phyloP scores from a whole-genome alignment of 2,329 filamentous ascomycete genomes.

The Lasiodiplodia citricola region DNA sequence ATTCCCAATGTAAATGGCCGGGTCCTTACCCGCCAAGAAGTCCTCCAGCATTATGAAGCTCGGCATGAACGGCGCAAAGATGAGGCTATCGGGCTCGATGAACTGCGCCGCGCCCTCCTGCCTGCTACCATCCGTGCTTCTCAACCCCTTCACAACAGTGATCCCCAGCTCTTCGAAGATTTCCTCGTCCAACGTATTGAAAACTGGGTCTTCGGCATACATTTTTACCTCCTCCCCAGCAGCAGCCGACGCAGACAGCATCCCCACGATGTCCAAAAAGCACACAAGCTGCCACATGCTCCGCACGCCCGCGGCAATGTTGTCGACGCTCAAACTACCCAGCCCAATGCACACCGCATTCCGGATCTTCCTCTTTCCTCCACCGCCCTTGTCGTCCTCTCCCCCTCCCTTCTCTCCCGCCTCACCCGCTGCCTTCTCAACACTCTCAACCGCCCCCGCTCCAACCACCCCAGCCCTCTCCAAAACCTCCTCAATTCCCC shows the following conservation, averaged over 20 bases:
- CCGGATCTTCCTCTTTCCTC: constrained; percentile 26
- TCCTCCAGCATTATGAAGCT: constrained; percentile 41
- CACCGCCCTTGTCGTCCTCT: background rate
- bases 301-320: constrained; percentile 18
- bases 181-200: constrained; percentile 38
- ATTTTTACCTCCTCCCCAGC: constrained; percentile 19
- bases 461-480: background rate
- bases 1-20: constrained; percentile 43
- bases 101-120: constrained; percentile 24
- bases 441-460: background rate
- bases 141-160: constrained; percentile 24
- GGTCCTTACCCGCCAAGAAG: constrained; percentile 39
- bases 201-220: constrained; percentile 44
- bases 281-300: constrained; percentile 45
- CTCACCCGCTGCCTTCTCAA: background rate
- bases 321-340: constrained; percentile 24
- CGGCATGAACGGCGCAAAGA: constrained; percentile 46
- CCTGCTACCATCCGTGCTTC: constrained; percentile 29
- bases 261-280: constrained; percentile 36
- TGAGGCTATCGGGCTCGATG: constrained; percentile 35
- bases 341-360: constrained; percentile 42
- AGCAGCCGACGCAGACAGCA: constrained; percentile 25
- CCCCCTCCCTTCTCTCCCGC: background rate
- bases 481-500: constrained; percentile 6
- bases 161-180: constrained; percentile 38